Evolutionary conservation across 495 filamentous ascomycete genomes (phyloP), one percentile per base, ranked within the genome.

Genomic region (Thozetella sp.): DNA sequence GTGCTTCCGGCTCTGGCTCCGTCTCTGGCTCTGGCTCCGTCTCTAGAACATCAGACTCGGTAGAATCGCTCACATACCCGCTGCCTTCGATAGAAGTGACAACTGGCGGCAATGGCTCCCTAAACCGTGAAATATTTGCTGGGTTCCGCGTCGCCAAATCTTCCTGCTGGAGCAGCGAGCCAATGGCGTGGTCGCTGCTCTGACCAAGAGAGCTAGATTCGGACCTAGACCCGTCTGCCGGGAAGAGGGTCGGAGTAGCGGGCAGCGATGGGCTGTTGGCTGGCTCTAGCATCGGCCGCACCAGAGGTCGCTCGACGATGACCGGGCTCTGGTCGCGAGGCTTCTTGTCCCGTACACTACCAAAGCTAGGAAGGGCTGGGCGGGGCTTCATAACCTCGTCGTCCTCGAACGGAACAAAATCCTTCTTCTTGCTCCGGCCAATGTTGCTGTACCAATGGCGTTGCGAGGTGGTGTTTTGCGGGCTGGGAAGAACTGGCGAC

Each of bases 291-390:
- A 69, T 57, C 25, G 83, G 83, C 15, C 80, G 75, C 46, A 85
- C 80, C 52, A 86, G 76, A 1, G 80, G 80, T 22, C 82, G 76
- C 57, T 84, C 82, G 53, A 62, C 70, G 4, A 65, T 59, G 1
- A 61, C 62, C 17, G 56, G 60, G 19, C 40, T 51, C 1, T 62
- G 24, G 13, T 83, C 73, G 45, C 72, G 73, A 4, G 66, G 64
- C 51, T 76, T 76, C 57, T 76, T 79, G 22, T 79, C 77, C 37
- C 92, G 83, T 34, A 96, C 80, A 67, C 92, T 94, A 20, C 91
- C 93, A 72, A 97, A 97, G 20, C 88, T 92, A 10, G 93, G 93
- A 20, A 97, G 77, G 1, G 84, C 85, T 3, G 90, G 90, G 10
- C 90, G 81, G 22, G 92, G 92, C 61, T 88, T 87, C 78, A 96